Evolutionary conservation across 192 early-diverging fungal genomes (phyloP), one percentile per base, ranked within the genome.

Genomic region (Backusella australiensis): DNA sequence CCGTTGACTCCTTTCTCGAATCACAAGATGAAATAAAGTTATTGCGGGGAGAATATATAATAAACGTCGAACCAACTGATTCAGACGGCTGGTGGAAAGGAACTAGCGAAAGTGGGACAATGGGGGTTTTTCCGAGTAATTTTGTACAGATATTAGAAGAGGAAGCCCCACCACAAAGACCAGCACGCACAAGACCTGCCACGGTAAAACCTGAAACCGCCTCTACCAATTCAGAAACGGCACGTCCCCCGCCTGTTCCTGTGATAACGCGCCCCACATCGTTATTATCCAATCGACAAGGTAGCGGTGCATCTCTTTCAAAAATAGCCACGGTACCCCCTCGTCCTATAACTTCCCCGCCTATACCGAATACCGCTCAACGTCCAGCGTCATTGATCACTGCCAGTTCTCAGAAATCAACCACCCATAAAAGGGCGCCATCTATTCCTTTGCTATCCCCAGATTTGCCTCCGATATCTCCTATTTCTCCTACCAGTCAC

Each of bases 61-160:
- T 79, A 26, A 83, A 88, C 23, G 73, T 83, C 3, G 85, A 88
- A 26, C 82, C 83, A 46, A 76, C 77, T 66, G 82, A 78, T 1
- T 83, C 88, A 52, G 80, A 83, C 29, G 84, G 84, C 15, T 90
- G 88, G 88, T 90, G 85, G 86, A 80, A 67, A 66, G 88, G 88
- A 34, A 77, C 59, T 56, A 86, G 85, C 69, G 87, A 90, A 72
- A 79, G 83, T 63, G 86, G 86, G 14, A 77, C 19, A 35, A 44
- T 35, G 9, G 88, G 88, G 29, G 72, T 86, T 63, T 90, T 90
- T 49, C 88, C 88, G 23, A 81, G 84, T 23, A 83, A 85, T 35
- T 90, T 86, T 79, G 85, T 88, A 6, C 75, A 83, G 73, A 21
- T 78, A 35, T 26, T 76, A 63, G 38, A 72, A 35, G 59, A 73